Evolutionary conservation across 192 early-diverging fungal species (phyloP).

Genomic region (Backusella circina): DNA sequence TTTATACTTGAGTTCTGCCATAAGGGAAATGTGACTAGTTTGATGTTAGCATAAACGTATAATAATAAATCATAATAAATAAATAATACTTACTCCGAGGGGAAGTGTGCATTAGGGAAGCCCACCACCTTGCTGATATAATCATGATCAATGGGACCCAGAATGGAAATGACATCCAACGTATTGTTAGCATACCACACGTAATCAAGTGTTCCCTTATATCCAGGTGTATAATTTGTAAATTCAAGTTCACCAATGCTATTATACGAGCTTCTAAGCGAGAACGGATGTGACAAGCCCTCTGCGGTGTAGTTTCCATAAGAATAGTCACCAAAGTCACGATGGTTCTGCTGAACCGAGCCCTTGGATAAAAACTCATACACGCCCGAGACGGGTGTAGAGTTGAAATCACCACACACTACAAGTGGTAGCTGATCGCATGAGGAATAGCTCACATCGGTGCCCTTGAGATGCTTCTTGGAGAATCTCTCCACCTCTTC

Average conservation of each 20-base stretch:
- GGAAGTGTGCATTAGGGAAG: slow-evolving; percentile 89
- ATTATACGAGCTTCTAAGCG: slow-evolving; percentile 80
- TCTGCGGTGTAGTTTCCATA: slow-evolving; percentile 86
- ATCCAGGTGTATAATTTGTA: slow-evolving; percentile 89
- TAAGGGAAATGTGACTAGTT: slow-evolving; percentile 60
- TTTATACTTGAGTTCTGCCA: slow-evolving; percentile 70
- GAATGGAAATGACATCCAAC: slow-evolving; percentile 71
- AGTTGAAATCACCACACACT: slow-evolving; percentile 96
- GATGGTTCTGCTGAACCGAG: slow-evolving; percentile 73
- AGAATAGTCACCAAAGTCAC: slow-evolving; percentile 74
- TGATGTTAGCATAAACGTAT: not conserved
- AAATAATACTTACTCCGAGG: slow-evolving; percentile 56
- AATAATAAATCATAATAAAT: not conserved
- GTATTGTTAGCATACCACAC: slow-evolving; percentile 85
- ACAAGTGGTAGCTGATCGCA: slow-evolving; percentile 56
- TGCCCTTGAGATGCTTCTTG: slow-evolving; percentile 39
- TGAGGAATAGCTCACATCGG: slow-evolving; percentile 26
- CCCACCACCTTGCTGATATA: slow-evolving; percentile 80
- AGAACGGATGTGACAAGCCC: slow-evolving; percentile 78
- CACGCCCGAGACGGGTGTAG: slow-evolving; percentile 83
- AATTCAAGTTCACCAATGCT: slow-evolving; percentile 75
- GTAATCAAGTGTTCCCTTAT: slow-evolving; percentile 89
- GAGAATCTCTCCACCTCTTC: slow-evolving; percentile 78
- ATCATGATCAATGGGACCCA: slow-evolving; percentile 79
- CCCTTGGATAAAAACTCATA: slow-evolving; percentile 87